These are phyloP conservation scores for Nemophila menziesii DNA, from an alignment of 257 asterid genomes.

Conservation along the genomic window DNA sequence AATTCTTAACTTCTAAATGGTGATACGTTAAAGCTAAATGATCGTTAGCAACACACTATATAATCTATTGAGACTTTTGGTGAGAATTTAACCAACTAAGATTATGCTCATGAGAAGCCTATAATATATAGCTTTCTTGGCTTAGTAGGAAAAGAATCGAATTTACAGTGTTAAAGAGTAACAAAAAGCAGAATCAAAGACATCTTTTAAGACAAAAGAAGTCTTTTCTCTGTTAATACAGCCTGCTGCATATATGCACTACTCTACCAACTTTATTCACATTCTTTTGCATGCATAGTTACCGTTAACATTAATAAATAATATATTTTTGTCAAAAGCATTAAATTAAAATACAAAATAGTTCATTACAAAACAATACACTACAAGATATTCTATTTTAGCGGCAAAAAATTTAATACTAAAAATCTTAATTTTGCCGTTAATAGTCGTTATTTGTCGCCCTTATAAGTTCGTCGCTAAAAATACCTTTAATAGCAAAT, in stretches of 20 bases:
- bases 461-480: no score
- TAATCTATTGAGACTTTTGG: slow-evolving; percentile 1
- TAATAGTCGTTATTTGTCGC: no score
- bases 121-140: slow-evolving; percentile 44
- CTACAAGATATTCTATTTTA: no score
- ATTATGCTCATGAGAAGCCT: slow-evolving; percentile 15
- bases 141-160: slow-evolving; percentile 55
- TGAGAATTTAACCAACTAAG: slow-evolving; percentile 26
- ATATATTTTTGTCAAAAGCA: no score
- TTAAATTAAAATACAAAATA: no score
- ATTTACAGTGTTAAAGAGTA: slow-evolving; percentile 7
- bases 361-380: no score
- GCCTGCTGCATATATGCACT: no score
- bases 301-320: no score
- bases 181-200: slow-evolving; percentile 20
- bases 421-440: no score
- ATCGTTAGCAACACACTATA: slow-evolving; percentile 6
- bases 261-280: slow-evolving; percentile 42
- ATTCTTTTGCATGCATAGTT: slow-evolving; percentile 28
- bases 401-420: no score
- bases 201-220: slow-evolving; percentile 32
- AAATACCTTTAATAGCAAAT: no score
- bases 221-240: slow-evolving; percentile 40
- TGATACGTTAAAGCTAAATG: slow-evolving; percentile 3
- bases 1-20: neutral